Base-by-base conservation (phyloP, 768 basidiomycete genomes). In the Russula vinacea region DNA sequence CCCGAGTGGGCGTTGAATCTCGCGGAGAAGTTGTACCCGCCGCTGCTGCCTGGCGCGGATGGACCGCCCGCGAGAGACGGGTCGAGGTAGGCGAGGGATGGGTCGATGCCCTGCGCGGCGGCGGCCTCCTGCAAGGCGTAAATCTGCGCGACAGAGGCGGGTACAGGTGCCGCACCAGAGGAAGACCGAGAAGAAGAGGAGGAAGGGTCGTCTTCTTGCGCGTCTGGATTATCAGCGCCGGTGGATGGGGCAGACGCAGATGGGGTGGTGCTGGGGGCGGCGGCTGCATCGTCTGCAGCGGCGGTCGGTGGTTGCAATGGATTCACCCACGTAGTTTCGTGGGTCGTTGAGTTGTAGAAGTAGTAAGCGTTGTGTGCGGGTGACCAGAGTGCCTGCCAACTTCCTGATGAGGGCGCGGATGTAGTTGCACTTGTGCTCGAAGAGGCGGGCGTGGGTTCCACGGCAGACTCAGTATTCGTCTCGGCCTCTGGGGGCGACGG, bases 1-100 rank as follows among this genome's bases (percentile, higher is more conserved):
- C 91, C 91, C 0, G 91, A 92, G 58, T 89, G 87, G 1, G 89
- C 85, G 69, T 91, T 92, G 79, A 91, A 92, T 70, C 84, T 86
- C 22, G 92, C 91, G 3, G 84, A 76, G 71, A 77, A 83, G 44
- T 72, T 73, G 51, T 84, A 74, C 67, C 62, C 73, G 49, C 76
- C 76, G 71, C 77, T 73, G 49, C 76, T 76, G 71, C 77, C 68
- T 64, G 74, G 69, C 13, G 79, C 70, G 26, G 74, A 66, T n/a
- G 70, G 62, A 10, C 70, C 71, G 1, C 71, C 71, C 2, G 70
- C 73, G 32, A 93, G 83, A 3, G 87, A 78, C 2, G 91, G 92
- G 73, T 94, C 91, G 60, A 94, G 85, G 71, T 87, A 75, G 11
- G 91, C 90, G 47, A 94, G 82, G 6, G 85, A 81, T 3, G 91